Evolutionary conservation across 1,284 basidiomycete genomes (phyloP), one percentile per base, ranked within the genome.

Genomic region (Coriolopsis trogii): DNA sequence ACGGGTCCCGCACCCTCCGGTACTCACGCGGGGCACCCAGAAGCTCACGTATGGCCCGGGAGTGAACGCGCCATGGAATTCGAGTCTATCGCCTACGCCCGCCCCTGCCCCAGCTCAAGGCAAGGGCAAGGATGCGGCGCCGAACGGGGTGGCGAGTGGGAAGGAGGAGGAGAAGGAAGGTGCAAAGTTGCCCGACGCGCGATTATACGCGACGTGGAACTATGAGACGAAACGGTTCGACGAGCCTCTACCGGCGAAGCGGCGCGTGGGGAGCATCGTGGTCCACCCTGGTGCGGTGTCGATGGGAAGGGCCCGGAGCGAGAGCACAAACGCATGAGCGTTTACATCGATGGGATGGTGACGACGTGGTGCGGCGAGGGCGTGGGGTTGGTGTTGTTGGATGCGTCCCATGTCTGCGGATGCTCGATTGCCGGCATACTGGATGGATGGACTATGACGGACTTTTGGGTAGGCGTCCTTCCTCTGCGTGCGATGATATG

Each of bases 141-240:
- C 51, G 36, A 72, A 71, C 46, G 68, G 49, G 49, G 56, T 39
- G 59, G 64, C 50, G 62, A 67, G 64, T 58, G 64, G 71, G 50
- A 74, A 67, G 53, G 69, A 58, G 59, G 66, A 25, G 46, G 64
- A 70, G 51, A 74, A 67, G 53, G 58, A 73, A 76, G 57, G 63
- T 75, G 40, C 70, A n/a, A n/a, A n/a, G n/a, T n/a, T 89, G 23
- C 82, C 85, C 0, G 87, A 90, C 56, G 89, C 89, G 12, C 73
- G 79, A 41, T 65, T 89, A 52, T 88, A 76, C 62, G 83, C 86
- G 40, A 90, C 88, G 18, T 91, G 88, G 88, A 84, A 87, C 48
- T 86, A 80, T 56, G 87, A 91, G 60, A 64, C 70, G 38, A 89
- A 88, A 69, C 80, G 80, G 55, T 85, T 74, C 64, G 74, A 73